These are phyloP conservation scores for Eremothecium cymbalariae DNA, from an alignment of 1,139 yeast genomes.

Conservation along the genomic window DNA sequence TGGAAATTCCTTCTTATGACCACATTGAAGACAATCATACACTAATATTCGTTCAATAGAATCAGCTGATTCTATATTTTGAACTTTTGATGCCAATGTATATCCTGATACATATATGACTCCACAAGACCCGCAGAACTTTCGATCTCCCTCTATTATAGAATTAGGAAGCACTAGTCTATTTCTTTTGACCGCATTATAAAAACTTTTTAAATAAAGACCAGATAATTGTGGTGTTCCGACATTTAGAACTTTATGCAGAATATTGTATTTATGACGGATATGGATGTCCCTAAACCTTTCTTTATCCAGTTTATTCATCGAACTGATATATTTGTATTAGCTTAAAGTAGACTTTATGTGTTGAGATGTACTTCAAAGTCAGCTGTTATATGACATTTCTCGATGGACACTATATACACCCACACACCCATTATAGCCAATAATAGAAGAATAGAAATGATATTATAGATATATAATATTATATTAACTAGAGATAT, in stretches of 20 bases:
- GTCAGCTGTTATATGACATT: too few relatives aligned
- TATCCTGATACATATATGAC: conserved; percentile 40
- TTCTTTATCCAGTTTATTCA: conserved; percentile 25
- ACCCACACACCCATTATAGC: too few relatives aligned
- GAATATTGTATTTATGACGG: conserved; percentile 24
- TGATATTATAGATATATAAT: too few relatives aligned
- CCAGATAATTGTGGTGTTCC: conserved; percentile 25
- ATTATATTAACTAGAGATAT: too few relatives aligned
- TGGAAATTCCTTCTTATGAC: conserved; percentile 15
- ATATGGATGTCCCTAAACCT: conserved; percentile 25
- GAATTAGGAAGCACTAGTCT: conserved; percentile 22
- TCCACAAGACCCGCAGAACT: conserved; percentile 43
- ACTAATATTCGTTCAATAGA: conserved; percentile 22
- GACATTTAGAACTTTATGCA: conserved; percentile 23
- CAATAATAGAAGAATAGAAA: too few relatives aligned
- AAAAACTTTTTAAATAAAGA: conserved; percentile 26
- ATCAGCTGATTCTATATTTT: conserved; percentile 7
- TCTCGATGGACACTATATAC: too few relatives aligned
- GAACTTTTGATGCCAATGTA: conserved; percentile 33
- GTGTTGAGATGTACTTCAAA: too few relatives aligned
- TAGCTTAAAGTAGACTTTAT: too few relatives aligned
- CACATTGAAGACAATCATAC: conserved; percentile 34
- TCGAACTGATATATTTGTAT: too few relatives aligned
- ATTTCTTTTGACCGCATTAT: conserved; percentile 27
- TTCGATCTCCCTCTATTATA: conserved; percentile 22